phyloP scores from a whole-genome alignment of 2,329 filamentous ascomycete genomes.

The Calonectria pseudoturangicola region DNA sequence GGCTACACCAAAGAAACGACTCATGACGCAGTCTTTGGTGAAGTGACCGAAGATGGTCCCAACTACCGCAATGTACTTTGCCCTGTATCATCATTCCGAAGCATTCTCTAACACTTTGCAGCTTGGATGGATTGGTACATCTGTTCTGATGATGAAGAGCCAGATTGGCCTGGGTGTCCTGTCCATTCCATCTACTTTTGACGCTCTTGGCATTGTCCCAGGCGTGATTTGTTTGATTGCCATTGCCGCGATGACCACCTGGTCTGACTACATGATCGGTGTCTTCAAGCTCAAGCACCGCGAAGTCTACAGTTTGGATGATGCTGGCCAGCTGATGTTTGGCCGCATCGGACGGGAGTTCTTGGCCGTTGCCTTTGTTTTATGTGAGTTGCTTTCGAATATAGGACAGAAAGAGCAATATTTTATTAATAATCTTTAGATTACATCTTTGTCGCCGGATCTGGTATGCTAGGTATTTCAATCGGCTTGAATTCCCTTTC shows the following conservation, averaged over 20 bases:
- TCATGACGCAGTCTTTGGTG: slow-evolving; percentile 28
- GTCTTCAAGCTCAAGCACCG: slow-evolving; percentile 70
- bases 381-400: slow-evolving; percentile 54
- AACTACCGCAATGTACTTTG: slow-evolving; percentile 30
- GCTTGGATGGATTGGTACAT: slow-evolving; percentile 64
- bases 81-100: not conserved
- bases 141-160: slow-evolving; percentile 67
- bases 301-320: slow-evolving; percentile 71
- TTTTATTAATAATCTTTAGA: not conserved
- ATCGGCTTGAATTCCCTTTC: slow-evolving; percentile 32
- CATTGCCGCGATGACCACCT: slow-evolving; percentile 66
- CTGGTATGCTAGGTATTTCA: slow-evolving; percentile 32
- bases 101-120: slow-evolving; percentile 33
- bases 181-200: slow-evolving; percentile 66
- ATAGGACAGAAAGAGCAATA: rapidly evolving
- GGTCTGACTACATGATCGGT: slow-evolving; percentile 68
- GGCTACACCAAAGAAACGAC: slow-evolving; percentile 4
- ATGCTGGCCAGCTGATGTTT: slow-evolving; percentile 68
- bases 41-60: slow-evolving; percentile 18
- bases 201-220: slow-evolving; percentile 67
- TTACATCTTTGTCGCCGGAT: slow-evolving; percentile 28
- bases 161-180: slow-evolving; percentile 67
- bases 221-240: slow-evolving; percentile 64
- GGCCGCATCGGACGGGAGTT: slow-evolving; percentile 66
- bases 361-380: slow-evolving; percentile 58